Evolutionary conservation across 2,329 filamentous ascomycete species (phyloP).

Genomic region (Byssochlamys sp.): DNA sequence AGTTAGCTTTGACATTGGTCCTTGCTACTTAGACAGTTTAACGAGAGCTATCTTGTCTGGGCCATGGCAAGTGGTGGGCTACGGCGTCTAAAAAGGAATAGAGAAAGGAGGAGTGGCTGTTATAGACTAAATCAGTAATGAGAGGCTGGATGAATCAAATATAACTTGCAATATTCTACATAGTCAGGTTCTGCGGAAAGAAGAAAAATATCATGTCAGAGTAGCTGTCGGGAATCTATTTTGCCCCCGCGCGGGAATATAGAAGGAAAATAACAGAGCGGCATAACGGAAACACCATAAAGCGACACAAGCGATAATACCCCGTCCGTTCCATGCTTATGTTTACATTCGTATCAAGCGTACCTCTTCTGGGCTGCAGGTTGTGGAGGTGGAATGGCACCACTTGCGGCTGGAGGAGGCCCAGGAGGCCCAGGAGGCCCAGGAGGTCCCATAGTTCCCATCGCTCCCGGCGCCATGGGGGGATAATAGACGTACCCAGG

Average conservation of each 20-base stretch:
- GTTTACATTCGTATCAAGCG: neutral
- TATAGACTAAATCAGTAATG: too few species aligned
- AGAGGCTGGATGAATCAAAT: too few species aligned
- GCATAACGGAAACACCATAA: neutral
- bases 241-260: neutral
- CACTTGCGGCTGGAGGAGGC: neutral
- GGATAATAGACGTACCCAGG: slow-evolving; percentile 5
- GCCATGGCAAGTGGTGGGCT: too few species aligned
- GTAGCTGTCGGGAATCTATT: neutral
- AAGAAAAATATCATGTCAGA: neutral
- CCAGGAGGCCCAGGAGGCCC: too few species aligned
- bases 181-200: neutral
- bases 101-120: too few species aligned
- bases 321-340: neutral
- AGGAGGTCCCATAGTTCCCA: neutral
- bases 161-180: too few species aligned
- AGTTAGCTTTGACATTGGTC: too few species aligned
- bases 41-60: too few species aligned
- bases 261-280: neutral
- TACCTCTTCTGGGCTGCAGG: neutral
- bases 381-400: neutral
- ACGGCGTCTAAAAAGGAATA: too few species aligned
- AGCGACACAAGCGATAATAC: too few species aligned
- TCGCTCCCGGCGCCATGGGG: neutral
- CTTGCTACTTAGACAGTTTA: too few species aligned